Base-by-base conservation (phyloP, 139 green algal species). In the Auxenochlorella pyrenoidosa region DNA sequence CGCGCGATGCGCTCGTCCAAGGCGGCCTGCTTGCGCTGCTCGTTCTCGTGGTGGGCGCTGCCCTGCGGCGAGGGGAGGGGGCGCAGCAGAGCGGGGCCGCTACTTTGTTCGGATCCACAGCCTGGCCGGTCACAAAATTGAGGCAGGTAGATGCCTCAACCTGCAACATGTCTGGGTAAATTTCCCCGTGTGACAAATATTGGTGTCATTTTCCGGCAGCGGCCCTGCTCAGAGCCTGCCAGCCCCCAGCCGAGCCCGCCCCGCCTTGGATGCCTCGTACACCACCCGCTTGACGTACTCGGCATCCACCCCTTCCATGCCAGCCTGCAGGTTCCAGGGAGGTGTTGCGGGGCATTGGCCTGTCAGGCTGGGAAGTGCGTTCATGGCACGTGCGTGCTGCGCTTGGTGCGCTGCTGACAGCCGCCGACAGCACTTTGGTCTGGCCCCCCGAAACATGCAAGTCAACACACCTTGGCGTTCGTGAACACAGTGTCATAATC, bases 401-500 rank as follows among this genome's bases (percentile, higher is more conserved):
- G 36, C 28, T 21, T 36, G 63, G 4, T 12, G 2, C 30, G 66
- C 66, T 40, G 66, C 12, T 12, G 66, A 40, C 66, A 73, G 66
- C 32, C 66, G 16, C 6, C 32, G 66, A 73, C 66, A 73, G 66
- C 70, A n/a, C n/a, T n/a, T n/a, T n/a, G n/a, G n/a, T n/a, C n/a
- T n/a, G n/a, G n/a, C n/a, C n/a, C n/a, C n/a, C n/a, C n/a, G n/a
- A n/a, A n/a, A n/a, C n/a, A n/a, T n/a, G n/a, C n/a, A n/a, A n/a
- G n/a, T n/a, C n/a, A n/a, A 38, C 15, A 2, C 75, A 81, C 96
- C 72, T 99, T 99, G 30, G 90, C 92, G 81, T 98, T 98, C 8
- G 97, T 99, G 86, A 98, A 99, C 6, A 99, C 97, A 0, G 93
- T 98, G 32, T 94, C 92, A 88, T 97, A 99, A 36, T 92, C 79